Evolutionary conservation across 2,329 filamentous ascomycete species (phyloP), one percentile per base, ranked within the genome.

Genomic region (Penicillium sp.): DNA sequence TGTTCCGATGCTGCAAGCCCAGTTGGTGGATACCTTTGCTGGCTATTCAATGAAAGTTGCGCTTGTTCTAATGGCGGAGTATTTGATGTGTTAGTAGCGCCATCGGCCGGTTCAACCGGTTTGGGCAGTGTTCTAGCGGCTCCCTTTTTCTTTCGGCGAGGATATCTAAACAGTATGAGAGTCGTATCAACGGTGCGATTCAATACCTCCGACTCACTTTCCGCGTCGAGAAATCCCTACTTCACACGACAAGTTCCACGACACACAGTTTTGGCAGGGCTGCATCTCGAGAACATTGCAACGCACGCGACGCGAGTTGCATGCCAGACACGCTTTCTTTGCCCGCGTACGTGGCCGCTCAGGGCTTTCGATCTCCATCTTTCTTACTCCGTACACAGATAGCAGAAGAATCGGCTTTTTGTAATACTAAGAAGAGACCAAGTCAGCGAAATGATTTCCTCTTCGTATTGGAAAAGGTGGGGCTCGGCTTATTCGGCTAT

Each of bases 261-360:
- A 56, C 31, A 68, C 59, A 51, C 76, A 79, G 51, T 78, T 78
- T 36, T 67, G 63, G 55, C 76, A 79, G 5, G 76, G 75, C n/a
- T 70, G 75, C 51, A 62, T 65, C 41, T 77, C 74, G 11, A 75
- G 68, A n/a, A 78, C 77, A 66, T 79, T 73, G 57, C 76, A 79
- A 48, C 75, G 75, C 34, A 79, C 75, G 32, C 76, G 70, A 31
- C 75, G 72, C n/a, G 72, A 64, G 53, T 79, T 77, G 56, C 76
- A 79, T 22, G 72, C 70, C 36, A 72, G 65, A 55, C 77, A 79
- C 7, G 77, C 76, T 53, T 75, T 66, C 54, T 74, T 76, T 29
- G 76, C 76, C 42, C 76, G 71, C 7, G 60, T 64, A 5, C 64
- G 57, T 36, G 57, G 58, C 27, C 56, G 55, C 46, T 62, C 58